Conservation (phyloP, 345 rosid species). For the Eucalyptus rudis region DNA sequence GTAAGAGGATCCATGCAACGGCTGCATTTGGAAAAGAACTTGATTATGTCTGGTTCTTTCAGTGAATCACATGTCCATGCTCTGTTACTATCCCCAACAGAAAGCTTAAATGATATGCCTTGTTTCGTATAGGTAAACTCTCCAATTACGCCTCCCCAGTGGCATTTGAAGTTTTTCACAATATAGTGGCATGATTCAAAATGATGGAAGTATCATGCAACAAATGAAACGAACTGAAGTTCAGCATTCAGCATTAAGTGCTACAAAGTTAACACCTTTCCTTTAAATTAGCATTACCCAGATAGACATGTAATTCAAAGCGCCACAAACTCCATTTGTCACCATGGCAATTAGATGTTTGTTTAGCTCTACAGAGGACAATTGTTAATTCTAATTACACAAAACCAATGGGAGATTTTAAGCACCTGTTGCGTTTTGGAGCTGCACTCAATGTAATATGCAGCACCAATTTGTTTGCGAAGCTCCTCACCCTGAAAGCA, state of each 20-base stretch:
- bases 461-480: slow-evolving; percentile 77
- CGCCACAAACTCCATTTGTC: background rate
- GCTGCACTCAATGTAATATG: slow-evolving; percentile 94
- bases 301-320: background rate
- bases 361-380: background rate
- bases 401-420: background rate
- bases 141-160: background rate
- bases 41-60: background rate
- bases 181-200: background rate
- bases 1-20: background rate
- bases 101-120: background rate
- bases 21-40: background rate
- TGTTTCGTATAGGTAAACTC: background rate
- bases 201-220: background rate
- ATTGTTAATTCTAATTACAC: background rate
- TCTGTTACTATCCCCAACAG: background rate
- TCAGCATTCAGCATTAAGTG: background rate
- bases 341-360: background rate
- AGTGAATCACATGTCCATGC: background rate
- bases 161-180: background rate
- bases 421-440: slow-evolving; percentile 96
- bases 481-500: slow-evolving; percentile 83
- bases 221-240: background rate
- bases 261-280: background rate
- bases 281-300: background rate